These are phyloP conservation scores for Dichomitus squalens DNA, from an alignment of 1,284 basidiomycete species.

Conservation along the genomic window DNA sequence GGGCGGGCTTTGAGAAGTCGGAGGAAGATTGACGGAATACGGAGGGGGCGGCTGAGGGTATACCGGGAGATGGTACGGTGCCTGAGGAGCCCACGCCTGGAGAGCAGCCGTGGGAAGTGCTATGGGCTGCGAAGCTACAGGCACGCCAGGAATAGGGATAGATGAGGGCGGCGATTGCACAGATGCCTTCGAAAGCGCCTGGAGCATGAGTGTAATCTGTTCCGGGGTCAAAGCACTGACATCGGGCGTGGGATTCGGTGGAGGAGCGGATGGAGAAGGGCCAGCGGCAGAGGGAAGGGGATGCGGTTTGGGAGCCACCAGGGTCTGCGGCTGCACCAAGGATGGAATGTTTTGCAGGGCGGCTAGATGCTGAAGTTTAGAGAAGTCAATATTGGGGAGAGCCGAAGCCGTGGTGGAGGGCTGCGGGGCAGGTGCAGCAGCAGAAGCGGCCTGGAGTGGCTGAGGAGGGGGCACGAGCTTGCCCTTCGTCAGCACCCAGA, in stretches of 20 bases:
- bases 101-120: conserved; percentile 16
- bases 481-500: conserved; percentile 82
- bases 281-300: conserved; percentile 2
- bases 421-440: conserved; percentile 27
- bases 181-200: conserved; percentile 38
- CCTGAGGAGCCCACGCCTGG: conserved; percentile 16
- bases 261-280: background rate
- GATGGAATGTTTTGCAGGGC: background rate
- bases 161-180: conserved; percentile 3
- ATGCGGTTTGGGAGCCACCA: background rate
- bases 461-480: conserved; percentile 53
- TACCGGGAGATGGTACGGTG: conserved; percentile 9
- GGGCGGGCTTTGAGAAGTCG: background rate
- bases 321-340: conserved; percentile 12
- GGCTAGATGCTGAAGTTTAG: conserved; percentile 17
- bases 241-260: conserved; percentile 43
- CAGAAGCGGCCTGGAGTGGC: conserved; percentile 25
- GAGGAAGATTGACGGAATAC: conserved; percentile 1
- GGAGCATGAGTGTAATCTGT: conserved; percentile 59
- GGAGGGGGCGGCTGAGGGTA: conserved; percentile 2
- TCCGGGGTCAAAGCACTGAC: conserved; percentile 62
- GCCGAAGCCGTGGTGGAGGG: conserved; percentile 5
- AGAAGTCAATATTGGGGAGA: conserved; percentile 13
- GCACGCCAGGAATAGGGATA: conserved; percentile 6
- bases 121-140: conserved; percentile 11